A percentile compares a stretch with the other conserved stretches of the same genome.
phyloP scores from a whole-genome alignment of 73 alveolate genomes.

The Paramecium sonneborni region DNA sequence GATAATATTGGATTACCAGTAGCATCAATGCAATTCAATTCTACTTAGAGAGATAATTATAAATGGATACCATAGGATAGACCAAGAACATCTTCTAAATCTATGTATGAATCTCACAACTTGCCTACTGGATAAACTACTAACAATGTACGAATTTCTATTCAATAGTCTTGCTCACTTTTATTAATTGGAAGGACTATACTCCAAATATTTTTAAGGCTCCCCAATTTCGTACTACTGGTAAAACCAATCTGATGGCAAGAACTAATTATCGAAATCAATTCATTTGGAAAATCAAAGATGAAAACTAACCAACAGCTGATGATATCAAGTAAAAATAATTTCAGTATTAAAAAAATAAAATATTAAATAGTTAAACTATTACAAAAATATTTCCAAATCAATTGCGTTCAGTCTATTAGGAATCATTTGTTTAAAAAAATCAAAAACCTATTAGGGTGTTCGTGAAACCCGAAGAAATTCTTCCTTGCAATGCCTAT shows the following conservation, averaged over 20 bases:
- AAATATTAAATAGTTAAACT: background rate
- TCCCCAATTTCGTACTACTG: background rate
- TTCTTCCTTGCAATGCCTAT: background rate
- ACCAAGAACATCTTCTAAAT: background rate
- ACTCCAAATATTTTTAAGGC: background rate
- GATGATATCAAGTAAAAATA: background rate
- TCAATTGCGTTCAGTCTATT: background rate
- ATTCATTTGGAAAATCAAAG: background rate
- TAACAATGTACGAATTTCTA: background rate
- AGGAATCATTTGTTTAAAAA: background rate
- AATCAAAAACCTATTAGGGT: background rate
- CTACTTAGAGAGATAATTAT: conserved; percentile 21
- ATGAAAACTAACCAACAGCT: conserved; percentile 1
- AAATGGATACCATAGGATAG: conserved; percentile 7
- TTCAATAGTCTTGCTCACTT: conserved; percentile 44
- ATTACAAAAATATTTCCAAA: background rate
- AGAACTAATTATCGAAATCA: background rate
- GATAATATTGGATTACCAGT: background rate
- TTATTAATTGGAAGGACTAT: conserved; percentile 48
- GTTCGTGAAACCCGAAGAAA: background rate
- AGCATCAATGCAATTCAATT: conserved; percentile 3
- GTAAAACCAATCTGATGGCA: background rate
- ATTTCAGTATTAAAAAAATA: background rate
- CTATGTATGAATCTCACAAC: conserved; percentile 4
- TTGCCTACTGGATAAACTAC: conserved; percentile 7